Conservation (phyloP, 306 rosid genomes). For the Cicer chorassanicum region DNA sequence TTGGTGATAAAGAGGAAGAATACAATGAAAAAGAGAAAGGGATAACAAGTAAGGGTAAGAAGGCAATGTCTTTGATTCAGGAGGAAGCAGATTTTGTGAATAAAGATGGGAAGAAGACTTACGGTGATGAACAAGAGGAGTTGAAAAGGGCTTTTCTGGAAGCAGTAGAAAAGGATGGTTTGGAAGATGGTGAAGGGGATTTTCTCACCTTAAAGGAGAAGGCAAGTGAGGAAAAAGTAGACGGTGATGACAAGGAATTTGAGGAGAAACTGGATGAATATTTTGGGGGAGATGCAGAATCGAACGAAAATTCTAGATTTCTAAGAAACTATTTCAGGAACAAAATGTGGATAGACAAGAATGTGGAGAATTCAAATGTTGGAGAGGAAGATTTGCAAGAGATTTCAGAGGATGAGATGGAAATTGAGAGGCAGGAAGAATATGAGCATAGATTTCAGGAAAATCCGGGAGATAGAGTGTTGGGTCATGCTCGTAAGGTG, state of each 20-base stretch:
- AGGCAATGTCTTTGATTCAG: conserved; percentile 56
- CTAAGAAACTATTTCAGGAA: conserved; percentile 67
- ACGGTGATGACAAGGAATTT: conserved; percentile 47
- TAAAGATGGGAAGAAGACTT: conserved; percentile 52
- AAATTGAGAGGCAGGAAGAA: conserved; percentile 79
- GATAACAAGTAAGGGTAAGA: conserved; percentile 40
- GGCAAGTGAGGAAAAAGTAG: conserved; percentile 44
- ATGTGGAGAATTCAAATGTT: conserved; percentile 35
- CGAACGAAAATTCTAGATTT: conserved; percentile 59
- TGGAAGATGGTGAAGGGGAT: conserved; percentile 60
- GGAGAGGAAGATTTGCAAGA: conserved; percentile 65
- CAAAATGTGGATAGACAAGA: conserved; percentile 68
- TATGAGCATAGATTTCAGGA: conserved; percentile 83
- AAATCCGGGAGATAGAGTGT: conserved; percentile 71
- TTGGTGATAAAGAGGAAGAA: conserved; percentile 51
- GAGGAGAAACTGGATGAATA: conserved; percentile 69
- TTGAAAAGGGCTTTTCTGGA: conserved; percentile 61
- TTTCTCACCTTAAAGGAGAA: conserved; percentile 57
- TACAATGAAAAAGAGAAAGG: conserved; percentile 32
- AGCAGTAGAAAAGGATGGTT: conserved; percentile 56
- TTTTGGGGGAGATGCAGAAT: conserved; percentile 58
- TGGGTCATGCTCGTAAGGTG: conserved; percentile 73
- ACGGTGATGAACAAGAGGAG: conserved; percentile 72
- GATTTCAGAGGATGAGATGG: conserved; percentile 73
- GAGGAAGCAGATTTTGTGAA: conserved; percentile 54